Percentiles rank a stretch among this genome's conserved stretches.
These are phyloP conservation scores for Calonectria fujianensis DNA, from an alignment of 2,329 filamentous ascomycete species.

Conservation along the genomic window DNA sequence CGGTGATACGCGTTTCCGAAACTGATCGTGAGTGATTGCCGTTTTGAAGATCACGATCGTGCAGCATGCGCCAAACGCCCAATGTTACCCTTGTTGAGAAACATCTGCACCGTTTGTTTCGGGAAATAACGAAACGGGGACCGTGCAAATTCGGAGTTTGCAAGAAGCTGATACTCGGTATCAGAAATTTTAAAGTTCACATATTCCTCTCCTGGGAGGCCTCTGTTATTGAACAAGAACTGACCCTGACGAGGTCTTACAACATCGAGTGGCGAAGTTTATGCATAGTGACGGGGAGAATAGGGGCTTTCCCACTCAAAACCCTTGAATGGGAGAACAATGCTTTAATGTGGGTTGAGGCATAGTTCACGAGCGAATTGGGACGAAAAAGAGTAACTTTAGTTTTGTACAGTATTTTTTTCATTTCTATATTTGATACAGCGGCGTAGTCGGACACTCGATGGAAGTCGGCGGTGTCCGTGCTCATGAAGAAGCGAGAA, in stretches of 20 bases:
- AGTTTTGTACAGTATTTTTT: conserved; percentile 8
- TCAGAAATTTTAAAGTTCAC: neutral
- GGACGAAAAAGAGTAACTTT: neutral
- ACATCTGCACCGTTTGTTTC: neutral
- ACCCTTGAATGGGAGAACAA: neutral
- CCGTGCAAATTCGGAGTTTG: neutral
- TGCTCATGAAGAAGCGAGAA: conserved; percentile 18
- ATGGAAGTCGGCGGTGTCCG: conserved; percentile 13
- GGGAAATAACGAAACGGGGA: neutral
- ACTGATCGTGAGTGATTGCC: neutral
- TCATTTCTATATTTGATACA: conserved; percentile 16
- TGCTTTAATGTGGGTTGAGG: conserved; percentile 1
- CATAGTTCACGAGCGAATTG: conserved; percentile 16
- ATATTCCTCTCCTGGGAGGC: neutral
- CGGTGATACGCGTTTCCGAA: neutral
- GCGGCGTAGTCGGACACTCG: neutral
- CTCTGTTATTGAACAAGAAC: neutral
- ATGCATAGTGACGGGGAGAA: neutral
- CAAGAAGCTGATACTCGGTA: neutral
- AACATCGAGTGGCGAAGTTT: neutral
- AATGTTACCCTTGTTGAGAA: neutral
- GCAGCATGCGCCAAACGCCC: neutral
- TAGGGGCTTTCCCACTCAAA: neutral
- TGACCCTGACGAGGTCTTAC: neutral
- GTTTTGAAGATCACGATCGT: neutral